These are phyloP conservation scores for Dactylellina drechsleri DNA, from an alignment of 2,329 filamentous ascomycete genomes.

Conservation along the genomic window DNA sequence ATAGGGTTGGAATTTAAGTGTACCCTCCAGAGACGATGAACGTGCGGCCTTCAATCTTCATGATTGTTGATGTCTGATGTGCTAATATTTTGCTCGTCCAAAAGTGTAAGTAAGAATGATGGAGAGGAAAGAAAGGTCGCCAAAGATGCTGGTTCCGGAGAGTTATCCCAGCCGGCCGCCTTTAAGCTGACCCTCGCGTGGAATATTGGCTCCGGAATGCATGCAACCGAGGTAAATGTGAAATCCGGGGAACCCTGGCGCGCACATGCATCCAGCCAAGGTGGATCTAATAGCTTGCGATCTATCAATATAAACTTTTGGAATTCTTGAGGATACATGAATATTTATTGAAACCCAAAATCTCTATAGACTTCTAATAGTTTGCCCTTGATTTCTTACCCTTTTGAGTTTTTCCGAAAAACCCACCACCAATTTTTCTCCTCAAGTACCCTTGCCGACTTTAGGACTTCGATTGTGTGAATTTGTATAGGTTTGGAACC, in stretches of 20 bases:
- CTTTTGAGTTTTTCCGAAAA: too few species aligned
- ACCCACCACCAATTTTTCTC: too few species aligned
- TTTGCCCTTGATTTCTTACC: too few species aligned
- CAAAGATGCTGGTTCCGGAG: constrained; percentile 14
- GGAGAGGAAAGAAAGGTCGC: constrained; percentile 1
- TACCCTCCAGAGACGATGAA: constrained; percentile 54
- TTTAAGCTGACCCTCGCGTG: neutral
- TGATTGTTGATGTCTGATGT: constrained; percentile 17
- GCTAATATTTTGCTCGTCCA: neutral
- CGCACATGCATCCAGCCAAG: constrained; percentile 3
- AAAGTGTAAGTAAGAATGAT: neutral
- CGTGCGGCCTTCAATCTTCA: constrained; percentile 54
- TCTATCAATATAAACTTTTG: too few species aligned
- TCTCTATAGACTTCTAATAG: too few species aligned
- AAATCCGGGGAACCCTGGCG: constrained; percentile 40
- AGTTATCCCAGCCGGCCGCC: neutral
- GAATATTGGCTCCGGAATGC: constrained; percentile 24
- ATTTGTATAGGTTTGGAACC: too few species aligned
- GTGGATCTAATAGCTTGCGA: too few species aligned
- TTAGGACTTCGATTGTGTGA: too few species aligned
- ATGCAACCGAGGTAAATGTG: constrained; percentile 30
- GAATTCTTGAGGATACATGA: too few species aligned
- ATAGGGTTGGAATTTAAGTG: neutral
- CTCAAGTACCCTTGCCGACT: too few species aligned
- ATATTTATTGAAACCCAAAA: too few species aligned